Base-by-base conservation (phyloP, 768 basidiomycete species). In the Lentinula boryana region DNA sequence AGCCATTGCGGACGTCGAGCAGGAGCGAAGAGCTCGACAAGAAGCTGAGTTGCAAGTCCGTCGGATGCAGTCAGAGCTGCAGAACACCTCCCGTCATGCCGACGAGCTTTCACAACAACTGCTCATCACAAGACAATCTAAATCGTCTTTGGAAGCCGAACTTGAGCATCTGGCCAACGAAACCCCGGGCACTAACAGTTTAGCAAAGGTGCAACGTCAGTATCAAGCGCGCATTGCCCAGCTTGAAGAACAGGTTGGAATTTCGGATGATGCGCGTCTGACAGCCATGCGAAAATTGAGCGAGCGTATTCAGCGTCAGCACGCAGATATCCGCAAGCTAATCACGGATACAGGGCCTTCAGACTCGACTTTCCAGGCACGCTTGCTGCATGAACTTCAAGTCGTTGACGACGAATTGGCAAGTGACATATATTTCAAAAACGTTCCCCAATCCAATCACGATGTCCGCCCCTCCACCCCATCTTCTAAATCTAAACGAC, bases 301-400 rank as follows among this genome's bases (percentile, higher is more conserved):
- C 64, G 83, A 84, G 40, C 83, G 80, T 50, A 80, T 89, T 33
- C 84, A 85, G 64, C 80, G 79, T 15, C 87, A 89, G 58, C 88
- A 89, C 67, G 80, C 80, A n/a, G 88, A 91, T 63, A 81, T 91
- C 44, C 83, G 87, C 4, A 76, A 82, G n/a, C 75, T 89, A 23
- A 81, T 90, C 58, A 76, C 82, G 73, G 76, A 76, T 49, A 80
- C 78, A 54, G 78, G 78, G 10, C 80, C 85, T 8, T 77, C 79
- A 40, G 88, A 89, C 62, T 80, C 80, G 36, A 74, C 78, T 4
- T 86, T 90, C 77, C 84, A 86, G 54, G 74, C 79, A 21, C 80
- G 82, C 16, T 72, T 91, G 5, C 73, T 90, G 23, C 80, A 78
- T 33, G 87, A 90, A 65, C 77, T 91, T 35, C 80, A 87, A 65